These are phyloP conservation scores for Amborella trichopoda DNA, from an alignment of 164 flowering plant genomes.

Conservation along the genomic window DNA sequence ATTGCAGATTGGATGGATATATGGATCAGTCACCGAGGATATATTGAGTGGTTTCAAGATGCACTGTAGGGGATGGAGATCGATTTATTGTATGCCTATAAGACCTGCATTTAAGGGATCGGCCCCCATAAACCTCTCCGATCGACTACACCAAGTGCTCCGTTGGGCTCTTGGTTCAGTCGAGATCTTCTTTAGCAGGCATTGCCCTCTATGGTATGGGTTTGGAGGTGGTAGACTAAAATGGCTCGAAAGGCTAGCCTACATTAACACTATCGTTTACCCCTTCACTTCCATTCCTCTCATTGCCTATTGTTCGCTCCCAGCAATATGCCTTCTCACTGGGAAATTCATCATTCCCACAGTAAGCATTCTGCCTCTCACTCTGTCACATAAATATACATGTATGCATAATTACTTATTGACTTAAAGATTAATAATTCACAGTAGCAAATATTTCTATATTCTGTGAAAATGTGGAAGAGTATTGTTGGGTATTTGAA, in stretches of 20 bases:
- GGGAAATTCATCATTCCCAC: constrained; percentile 98
- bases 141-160: constrained; percentile 89
- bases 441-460: neutral
- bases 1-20: constrained; percentile 93
- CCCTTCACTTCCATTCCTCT: constrained; percentile 97
- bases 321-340: constrained; percentile 93
- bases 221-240: constrained; percentile 89
- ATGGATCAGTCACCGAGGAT: constrained; percentile 96
- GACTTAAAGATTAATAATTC: neutral
- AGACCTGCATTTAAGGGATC: constrained; percentile 99
- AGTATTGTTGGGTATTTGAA: neutral
- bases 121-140: constrained; percentile 94
- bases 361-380: constrained; percentile 36
- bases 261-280: constrained; percentile 86
- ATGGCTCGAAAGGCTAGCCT: constrained; percentile 88
- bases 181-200: constrained; percentile 90
- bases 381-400: neutral
- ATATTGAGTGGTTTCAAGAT: constrained; percentile 95
- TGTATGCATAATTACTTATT: neutral
- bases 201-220: constrained; percentile 98
- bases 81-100: constrained; percentile 90
- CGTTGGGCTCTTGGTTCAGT: constrained; percentile 98
- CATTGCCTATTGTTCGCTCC: constrained; percentile 76
- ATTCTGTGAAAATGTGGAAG: neutral
- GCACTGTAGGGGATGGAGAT: constrained; percentile 99